Evolutionary conservation across 345 rosid genomes (phyloP), one percentile per base, ranked within the genome.

Genomic region (Pseudoturritis turrita): DNA sequence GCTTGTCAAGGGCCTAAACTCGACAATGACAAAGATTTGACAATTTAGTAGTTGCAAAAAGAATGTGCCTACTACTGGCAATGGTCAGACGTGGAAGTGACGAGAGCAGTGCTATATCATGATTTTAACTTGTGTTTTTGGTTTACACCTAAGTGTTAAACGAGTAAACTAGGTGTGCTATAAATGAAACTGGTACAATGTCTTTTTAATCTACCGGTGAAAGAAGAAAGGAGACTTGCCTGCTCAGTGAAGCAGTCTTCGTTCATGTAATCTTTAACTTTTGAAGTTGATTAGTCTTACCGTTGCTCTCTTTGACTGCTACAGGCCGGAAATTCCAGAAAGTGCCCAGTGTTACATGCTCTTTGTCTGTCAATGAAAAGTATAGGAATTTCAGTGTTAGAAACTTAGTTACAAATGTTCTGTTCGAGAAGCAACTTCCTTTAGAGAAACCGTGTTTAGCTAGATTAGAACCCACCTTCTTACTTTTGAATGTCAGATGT

Each of bases 221-320:
- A 47, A 52, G 44, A 46, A 28, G 37, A 47, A 74, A 44, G 6
- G 13, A 46, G 12, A 21, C 71, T 74, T 74, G 37, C 73, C 67
- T 74, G 37, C 60, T 58, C 68, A 22, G 0, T 14, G 59, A 56
- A 65, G 60, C 36, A 65, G 61, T 47, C 60, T 37, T 33, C 10
- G 3, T 39, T 65, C 5, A n/a, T 1, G 10, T n/a, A 73, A 47
- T 47, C 59, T 47, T n/a, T n/a, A n/a, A n/a, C n/a, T n/a, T n/a
- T n/a, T 47, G 35, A 46, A 47, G 21, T 47, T 47, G 72, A 39
- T 44, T 53, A 29, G 10, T 31, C 55, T 68, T 17, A 44, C 25
- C 11, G 7, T 31, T 19, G 46, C 23, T 21, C n/a, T 19, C 22
- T 4, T 13, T 50, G 40, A 17, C 5, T 59, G 39, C 19, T 35